Evolutionary conservation across 2,329 filamentous ascomycete species (phyloP).

Genomic region (Dothideomycetes sp.): DNA sequence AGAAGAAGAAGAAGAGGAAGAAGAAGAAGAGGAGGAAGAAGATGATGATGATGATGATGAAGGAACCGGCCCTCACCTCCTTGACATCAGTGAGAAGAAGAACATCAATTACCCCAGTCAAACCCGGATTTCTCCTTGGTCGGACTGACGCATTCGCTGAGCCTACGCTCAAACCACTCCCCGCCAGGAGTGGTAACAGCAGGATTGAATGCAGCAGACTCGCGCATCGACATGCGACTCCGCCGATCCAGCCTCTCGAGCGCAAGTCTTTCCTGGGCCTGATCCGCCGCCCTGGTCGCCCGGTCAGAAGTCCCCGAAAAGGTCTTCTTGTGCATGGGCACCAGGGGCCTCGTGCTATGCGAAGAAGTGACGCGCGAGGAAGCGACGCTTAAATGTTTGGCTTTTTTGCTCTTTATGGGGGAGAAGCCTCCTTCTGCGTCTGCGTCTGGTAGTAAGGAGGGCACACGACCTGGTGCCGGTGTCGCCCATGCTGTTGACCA

Average conservation of each 20-base stretch:
- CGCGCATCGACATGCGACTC: constrained; percentile 8
- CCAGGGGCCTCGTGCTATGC: constrained; percentile 3
- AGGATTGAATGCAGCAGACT: constrained; percentile 14
- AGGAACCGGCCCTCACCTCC: too few relatives aligned
- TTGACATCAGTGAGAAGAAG: too few relatives aligned
- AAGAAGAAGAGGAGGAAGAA: too few relatives aligned
- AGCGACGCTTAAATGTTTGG: neutral
- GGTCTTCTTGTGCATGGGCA: constrained; percentile 19
- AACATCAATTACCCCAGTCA: too few relatives aligned
- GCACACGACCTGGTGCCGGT: constrained; percentile 2
- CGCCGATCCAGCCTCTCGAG: constrained; percentile 27
- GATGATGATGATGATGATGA: too few relatives aligned
- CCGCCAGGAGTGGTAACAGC: constrained; percentile 14
- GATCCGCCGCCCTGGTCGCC: constrained; percentile 25
- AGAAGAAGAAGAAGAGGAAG: too few relatives aligned
- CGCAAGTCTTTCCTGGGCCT: constrained; percentile 31
- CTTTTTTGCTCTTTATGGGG: neutral
- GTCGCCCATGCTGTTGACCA: constrained; percentile 5
- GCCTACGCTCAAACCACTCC: constrained; percentile 24
- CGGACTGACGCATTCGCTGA: constrained; percentile 15
- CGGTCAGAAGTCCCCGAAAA: constrained; percentile 25
- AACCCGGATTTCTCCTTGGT: constrained; percentile 1
- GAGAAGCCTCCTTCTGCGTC: neutral
- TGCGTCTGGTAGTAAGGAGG: constrained; percentile 1
- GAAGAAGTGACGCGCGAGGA: neutral